Percentiles rank a stretch among this genome's conserved stretches.
These are phyloP conservation scores for Orbilia blumenaviensis DNA, from an alignment of 2,329 filamentous ascomycete genomes.

Conservation along the genomic window DNA sequence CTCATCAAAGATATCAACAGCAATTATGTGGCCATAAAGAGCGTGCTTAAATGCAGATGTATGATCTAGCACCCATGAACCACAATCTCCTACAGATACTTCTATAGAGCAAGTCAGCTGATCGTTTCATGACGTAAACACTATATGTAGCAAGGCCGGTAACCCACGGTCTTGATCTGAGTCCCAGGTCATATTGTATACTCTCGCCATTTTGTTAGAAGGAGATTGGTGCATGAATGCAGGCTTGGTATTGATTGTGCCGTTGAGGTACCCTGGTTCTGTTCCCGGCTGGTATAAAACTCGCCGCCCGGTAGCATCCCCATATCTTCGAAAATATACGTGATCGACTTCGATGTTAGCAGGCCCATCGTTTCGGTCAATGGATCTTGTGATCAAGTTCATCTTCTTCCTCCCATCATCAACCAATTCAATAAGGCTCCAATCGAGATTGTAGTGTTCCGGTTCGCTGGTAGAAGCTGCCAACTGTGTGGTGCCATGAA, in stretches of 20 bases:
- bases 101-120: constrained; percentile 4
- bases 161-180: constrained; percentile 25
- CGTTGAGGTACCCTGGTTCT: constrained; percentile 20
- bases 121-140: not conserved
- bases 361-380: not conserved
- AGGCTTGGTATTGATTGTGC: constrained; percentile 13
- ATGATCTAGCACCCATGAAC: constrained; percentile 38
- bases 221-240: constrained; percentile 25
- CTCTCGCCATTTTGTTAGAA: constrained; percentile 5
- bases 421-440: constrained; percentile 30
- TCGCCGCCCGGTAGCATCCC: not conserved
- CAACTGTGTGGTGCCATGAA: no score
- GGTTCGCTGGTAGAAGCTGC: no score
- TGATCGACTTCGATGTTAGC: not conserved
- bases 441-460: constrained; percentile 13
- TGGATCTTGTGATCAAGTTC: constrained; percentile 12
- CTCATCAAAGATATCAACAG: constrained; percentile 31
- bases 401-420: not conserved
- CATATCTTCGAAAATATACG: not conserved
- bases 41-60: not conserved
- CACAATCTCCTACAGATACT: constrained; percentile 29
- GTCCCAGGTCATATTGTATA: constrained; percentile 41
- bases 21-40: constrained; percentile 32
- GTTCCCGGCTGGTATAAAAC: constrained; percentile 36
- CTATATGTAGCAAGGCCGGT: not conserved